Percentiles rank a stretch among this genome's conserved stretches.
phyloP scores from a whole-genome alignment of 2,329 filamentous ascomycete species.

The Camillea tinctor region DNA sequence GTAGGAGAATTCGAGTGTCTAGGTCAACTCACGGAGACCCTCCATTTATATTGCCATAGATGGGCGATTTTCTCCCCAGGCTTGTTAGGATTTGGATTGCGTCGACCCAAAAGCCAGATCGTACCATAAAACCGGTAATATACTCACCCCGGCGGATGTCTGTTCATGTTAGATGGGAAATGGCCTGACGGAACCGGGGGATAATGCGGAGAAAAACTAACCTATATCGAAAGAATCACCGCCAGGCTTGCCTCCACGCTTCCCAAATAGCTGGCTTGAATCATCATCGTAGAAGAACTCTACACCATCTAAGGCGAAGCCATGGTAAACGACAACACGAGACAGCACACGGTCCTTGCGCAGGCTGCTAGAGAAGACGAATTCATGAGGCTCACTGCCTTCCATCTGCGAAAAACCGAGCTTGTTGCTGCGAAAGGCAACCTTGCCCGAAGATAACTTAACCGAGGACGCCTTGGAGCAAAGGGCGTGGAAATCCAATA shows the following conservation, averaged over 20 bases:
- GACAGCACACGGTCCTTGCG: conserved; percentile 72
- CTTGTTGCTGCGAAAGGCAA: conserved; percentile 73
- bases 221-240: conserved; percentile 76
- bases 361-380: conserved; percentile 70
- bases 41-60: conserved; percentile 79
- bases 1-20: neutral
- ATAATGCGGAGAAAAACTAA: conserved; percentile 40
- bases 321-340: conserved; percentile 74
- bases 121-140: conserved; percentile 80
- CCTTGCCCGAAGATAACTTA: conserved; percentile 68
- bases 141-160: conserved; percentile 85
- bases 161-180: conserved; percentile 35
- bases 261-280: conserved; percentile 83
- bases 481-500: conserved; percentile 74
- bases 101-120: conserved; percentile 81
- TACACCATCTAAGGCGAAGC: conserved; percentile 74
- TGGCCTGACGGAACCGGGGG: neutral
- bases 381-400: conserved; percentile 66
- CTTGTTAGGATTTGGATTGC: conserved; percentile 88
- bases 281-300: conserved; percentile 93
- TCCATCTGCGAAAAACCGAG: conserved; percentile 72
- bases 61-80: conserved; percentile 76
- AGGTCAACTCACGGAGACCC: conserved; percentile 75
- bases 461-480: conserved; percentile 69
- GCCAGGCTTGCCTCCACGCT: conserved; percentile 66